phyloP scores from a whole-genome alignment of 495 filamentous ascomycete genomes.

The Penicillium riverlandense region DNA sequence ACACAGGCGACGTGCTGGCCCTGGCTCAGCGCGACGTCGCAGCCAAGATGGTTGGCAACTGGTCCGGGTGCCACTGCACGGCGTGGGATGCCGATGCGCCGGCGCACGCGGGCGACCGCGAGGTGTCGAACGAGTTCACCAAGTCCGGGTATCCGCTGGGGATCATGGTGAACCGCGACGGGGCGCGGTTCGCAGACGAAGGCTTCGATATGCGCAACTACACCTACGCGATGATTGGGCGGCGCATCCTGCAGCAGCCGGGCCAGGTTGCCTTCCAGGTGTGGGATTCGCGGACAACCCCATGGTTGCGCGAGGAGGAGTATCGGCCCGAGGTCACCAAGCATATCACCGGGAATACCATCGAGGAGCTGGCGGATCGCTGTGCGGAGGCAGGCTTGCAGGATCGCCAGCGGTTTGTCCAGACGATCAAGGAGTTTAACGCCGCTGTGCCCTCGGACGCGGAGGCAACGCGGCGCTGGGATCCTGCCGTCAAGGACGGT shows the following conservation, averaged over 20 bases:
- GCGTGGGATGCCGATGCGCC: constrained; percentile 57
- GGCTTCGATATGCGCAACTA: constrained; percentile 55
- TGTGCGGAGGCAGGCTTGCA: constrained; percentile 34
- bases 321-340: constrained; percentile 47
- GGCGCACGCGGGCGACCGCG: constrained; percentile 40
- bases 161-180: constrained; percentile 51
- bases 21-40: constrained; percentile 41
- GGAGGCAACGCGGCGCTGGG: constrained; percentile 22
- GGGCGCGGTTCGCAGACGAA: constrained; percentile 56
- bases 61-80: constrained; percentile 53
- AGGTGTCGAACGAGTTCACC: constrained; percentile 55
- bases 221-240: constrained; percentile 57
- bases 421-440: constrained; percentile 47
- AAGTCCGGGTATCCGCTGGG: constrained; percentile 61
- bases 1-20: constrained; percentile 46
- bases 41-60: constrained; percentile 48
- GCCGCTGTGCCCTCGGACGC: constrained; percentile 27
- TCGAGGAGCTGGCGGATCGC: constrained; percentile 48
- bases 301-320: constrained; percentile 49
- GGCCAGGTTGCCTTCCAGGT: constrained; percentile 52
- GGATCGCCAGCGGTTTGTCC: constrained; percentile 31
- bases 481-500: constrained; percentile 51
- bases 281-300: constrained; percentile 45
- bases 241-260: constrained; percentile 47
- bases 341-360: constrained; percentile 36